These are phyloP conservation scores for Mucuna pruriens DNA, from an alignment of 306 rosid genomes.

Conservation along the genomic window DNA sequence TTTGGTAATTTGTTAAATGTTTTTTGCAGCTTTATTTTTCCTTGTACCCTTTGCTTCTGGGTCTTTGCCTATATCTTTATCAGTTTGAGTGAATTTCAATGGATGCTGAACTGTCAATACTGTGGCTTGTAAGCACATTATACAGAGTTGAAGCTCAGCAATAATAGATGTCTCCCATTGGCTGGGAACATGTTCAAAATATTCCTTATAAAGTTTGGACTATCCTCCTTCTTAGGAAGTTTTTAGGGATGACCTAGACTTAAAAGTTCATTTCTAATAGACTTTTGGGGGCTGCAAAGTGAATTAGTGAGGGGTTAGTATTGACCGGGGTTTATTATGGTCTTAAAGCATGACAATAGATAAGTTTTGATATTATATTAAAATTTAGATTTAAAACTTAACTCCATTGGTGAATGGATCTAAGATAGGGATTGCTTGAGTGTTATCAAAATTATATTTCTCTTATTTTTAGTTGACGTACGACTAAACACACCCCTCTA, in stretches of 20 bases:
- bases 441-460: not conserved
- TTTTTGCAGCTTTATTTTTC: not conserved
- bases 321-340: too few species aligned
- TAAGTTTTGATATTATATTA: not conserved
- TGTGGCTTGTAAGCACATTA: constrained; percentile 6
- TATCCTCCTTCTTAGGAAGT: not conserved
- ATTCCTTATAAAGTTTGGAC: not conserved
- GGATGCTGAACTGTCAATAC: not conserved
- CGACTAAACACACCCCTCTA: not conserved
- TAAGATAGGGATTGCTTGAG: not conserved
- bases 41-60: not conserved
- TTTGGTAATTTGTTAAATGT: not conserved
- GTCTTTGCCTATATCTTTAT: constrained; percentile 22
- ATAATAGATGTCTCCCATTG: not conserved
- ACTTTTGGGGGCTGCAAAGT: not conserved
- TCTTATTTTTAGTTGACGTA: not conserved
- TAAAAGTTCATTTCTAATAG: not conserved
- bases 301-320: not conserved
- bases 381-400: not conserved
- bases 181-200: not conserved
- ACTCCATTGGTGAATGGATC: too few species aligned
- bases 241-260: not conserved
- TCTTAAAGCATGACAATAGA: too few species aligned
- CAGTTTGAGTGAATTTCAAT: not conserved
- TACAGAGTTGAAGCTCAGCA: not conserved